Base-by-base conservation (phyloP, 2,329 filamentous ascomycete genomes). In the Dactylellina parvicollis region DNA sequence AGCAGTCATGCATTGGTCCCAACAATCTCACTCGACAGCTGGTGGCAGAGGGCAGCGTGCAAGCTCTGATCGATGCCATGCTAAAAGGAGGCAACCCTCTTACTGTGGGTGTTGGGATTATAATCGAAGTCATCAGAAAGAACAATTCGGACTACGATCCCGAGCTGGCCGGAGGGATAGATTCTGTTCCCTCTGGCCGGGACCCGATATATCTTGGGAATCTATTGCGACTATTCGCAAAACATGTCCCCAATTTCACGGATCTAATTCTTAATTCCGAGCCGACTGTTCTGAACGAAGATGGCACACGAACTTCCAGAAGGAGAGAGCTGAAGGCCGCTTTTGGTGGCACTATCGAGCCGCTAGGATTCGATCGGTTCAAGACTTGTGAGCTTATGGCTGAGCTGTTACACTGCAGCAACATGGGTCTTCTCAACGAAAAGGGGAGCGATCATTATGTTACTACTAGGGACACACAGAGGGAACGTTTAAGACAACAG, bases 321-420 rank as follows among this genome's bases (percentile, higher is more conserved):
- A 89, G 90, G 79, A 87, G 89, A 47, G 88, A 89, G 67, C 83
- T 97, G 36, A 90, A 88, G 77, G 94, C 92, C 1, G 95, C 95
- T 0, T 99, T 96, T 83, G 93, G 93, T 57, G 87, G 89, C 47
- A 91, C 90, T 80, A 93, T 99, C 57, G 92, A 98, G 80, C 94
- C 95, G 2, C 85, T 99, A 8, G 95, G 95, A 1, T 99, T 99
- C 79, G 95, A 99, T 81, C 87, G 95, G 18, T 99, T 99, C 84
- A 99, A 99, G 84, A 98, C 95, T 0, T 99, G 95, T 81, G 95
- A 99, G 81, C 85, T 99, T 71, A 98, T 99, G 95, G 95, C 95
- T 0, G 95, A 99, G 81, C 84, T 99, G 46, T 83, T 99, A 38
- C 95, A 99, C 81, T 99, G 95, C 82, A 98, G 94, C 80, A 99